These are phyloP conservation scores for Globisporangium carolinianum DNA, from an alignment of 352 stramenopile species.

Conservation along the genomic window DNA sequence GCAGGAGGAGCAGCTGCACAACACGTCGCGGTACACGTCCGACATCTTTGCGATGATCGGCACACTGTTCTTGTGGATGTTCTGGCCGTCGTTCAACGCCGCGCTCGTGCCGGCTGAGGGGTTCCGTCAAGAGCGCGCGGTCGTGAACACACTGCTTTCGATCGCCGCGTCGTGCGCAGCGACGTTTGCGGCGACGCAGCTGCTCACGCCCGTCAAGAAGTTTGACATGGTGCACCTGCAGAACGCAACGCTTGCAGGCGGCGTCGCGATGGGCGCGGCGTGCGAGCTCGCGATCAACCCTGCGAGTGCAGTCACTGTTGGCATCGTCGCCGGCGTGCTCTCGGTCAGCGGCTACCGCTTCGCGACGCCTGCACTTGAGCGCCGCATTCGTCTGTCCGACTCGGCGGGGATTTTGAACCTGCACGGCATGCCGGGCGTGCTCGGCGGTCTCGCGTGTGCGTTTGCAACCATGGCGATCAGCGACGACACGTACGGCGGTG, in stretches of 20 bases:
- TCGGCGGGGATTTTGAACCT: constrained; percentile 67
- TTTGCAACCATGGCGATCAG: constrained; percentile 45
- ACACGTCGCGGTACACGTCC: constrained; percentile 60
- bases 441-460: constrained; percentile 46
- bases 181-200: constrained; percentile 43
- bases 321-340: constrained; percentile 41
- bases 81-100: constrained; percentile 83
- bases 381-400: constrained; percentile 35
- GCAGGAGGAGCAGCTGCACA: constrained; percentile 32
- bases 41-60: constrained; percentile 81
- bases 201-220: constrained; percentile 46
- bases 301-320: constrained; percentile 38
- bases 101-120: constrained; percentile 45
- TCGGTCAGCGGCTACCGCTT: constrained; percentile 42
- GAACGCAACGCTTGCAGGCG: constrained; percentile 80
- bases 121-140: constrained; percentile 59
- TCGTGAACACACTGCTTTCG: constrained; percentile 76
- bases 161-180: constrained; percentile 51
- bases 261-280: constrained; percentile 70
- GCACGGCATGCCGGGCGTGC: constrained; percentile 67
- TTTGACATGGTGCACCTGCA: constrained; percentile 83
- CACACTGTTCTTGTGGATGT: constrained; percentile 85
- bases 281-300: constrained; percentile 70
- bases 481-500: constrained; percentile 43
- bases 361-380: constrained; percentile 34